Evolutionary conservation across 1,139 yeast species (phyloP).

Genomic region (Yamadazyma atmosphaerica): DNA sequence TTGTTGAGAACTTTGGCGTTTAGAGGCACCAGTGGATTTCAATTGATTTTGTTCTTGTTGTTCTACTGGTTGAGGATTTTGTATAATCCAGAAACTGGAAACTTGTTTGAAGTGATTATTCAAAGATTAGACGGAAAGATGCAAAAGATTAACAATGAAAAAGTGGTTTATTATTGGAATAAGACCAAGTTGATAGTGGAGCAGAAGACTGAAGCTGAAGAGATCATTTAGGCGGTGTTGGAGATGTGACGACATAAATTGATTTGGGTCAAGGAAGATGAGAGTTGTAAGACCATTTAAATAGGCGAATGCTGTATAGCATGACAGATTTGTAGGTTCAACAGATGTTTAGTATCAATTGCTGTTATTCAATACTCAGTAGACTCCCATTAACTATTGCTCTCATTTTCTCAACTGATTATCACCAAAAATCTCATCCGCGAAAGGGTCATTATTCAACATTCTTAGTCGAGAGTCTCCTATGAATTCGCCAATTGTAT

Average conservation of each 20-base stretch:
- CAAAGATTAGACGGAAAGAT: constrained; percentile 45
- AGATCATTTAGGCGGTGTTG: not conserved
- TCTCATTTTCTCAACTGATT: too few relatives aligned
- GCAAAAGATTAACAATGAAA: constrained; percentile 42
- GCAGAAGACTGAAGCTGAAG: constrained; percentile 19
- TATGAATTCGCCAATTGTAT: constrained; percentile 30
- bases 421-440: too few relatives aligned
- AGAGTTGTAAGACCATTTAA: too few relatives aligned
- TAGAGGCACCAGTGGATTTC: constrained; percentile 69
- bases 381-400: too few relatives aligned
- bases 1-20: constrained; percentile 59
- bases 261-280: too few relatives aligned
- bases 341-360: too few relatives aligned
- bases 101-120: constrained; percentile 41
- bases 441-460: too few relatives aligned
- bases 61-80: constrained; percentile 72
- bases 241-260: too few relatives aligned
- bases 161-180: constrained; percentile 46
- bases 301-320: too few relatives aligned
- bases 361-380: too few relatives aligned
- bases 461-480: constrained; percentile 5
- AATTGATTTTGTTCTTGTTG: constrained; percentile 52
- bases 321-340: too few relatives aligned
- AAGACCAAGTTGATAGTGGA: constrained; percentile 40
- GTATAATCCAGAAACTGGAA: constrained; percentile 51